A percentile compares a stretch with the other conserved stretches of the same genome.
These are phyloP conservation scores for Hemileia vastatrix DNA, from an alignment of 1,284 basidiomycete species.

Conservation along the genomic window DNA sequence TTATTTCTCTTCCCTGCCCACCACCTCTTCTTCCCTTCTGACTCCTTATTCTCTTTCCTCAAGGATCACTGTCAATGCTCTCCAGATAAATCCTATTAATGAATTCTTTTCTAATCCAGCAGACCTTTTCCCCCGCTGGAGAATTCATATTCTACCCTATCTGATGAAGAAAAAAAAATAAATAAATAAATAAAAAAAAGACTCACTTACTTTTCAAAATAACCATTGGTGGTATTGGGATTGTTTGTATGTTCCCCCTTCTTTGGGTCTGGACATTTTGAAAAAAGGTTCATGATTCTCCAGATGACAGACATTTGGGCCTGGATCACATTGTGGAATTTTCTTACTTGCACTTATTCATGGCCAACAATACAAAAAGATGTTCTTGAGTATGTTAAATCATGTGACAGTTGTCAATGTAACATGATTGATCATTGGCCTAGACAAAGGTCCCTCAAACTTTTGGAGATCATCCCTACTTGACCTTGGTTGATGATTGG, in stretches of 20 bases:
- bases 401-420: slow-evolving; percentile 4
- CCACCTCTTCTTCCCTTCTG: neutral
- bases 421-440: neutral
- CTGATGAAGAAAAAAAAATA: no score
- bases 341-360: neutral
- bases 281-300: no score
- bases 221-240: no score
- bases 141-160: no score
- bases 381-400: neutral
- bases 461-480: slow-evolving; percentile 38
- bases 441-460: slow-evolving; percentile 43
- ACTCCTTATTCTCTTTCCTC: neutral
- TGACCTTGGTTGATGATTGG: slow-evolving; percentile 47
- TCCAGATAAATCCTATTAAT: no score
- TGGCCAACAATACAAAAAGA: slow-evolving; percentile 2
- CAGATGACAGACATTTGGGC: neutral
- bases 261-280: no score
- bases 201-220: no score
- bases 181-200: no score
- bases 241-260: no score
- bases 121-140: no score
- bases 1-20: neutral
- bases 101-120: no score
- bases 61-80: no score
- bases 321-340: neutral